phyloP scores from a whole-genome alignment of 176 grass and related monocot genomes.

The Juncus effusus region DNA sequence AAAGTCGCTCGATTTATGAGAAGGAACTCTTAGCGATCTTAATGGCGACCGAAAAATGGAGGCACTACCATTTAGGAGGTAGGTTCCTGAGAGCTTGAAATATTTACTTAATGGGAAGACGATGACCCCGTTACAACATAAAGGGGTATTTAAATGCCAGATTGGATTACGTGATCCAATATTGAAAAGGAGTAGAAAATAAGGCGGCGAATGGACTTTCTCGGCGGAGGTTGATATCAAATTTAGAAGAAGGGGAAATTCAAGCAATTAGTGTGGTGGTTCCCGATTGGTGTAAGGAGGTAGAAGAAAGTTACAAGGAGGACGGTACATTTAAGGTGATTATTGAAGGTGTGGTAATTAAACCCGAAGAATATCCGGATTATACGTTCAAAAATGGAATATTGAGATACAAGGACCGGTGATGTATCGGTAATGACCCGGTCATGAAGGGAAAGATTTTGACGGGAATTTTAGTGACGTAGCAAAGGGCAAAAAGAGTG shows the following conservation, averaged over 20 bases:
- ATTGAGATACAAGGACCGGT: neutral
- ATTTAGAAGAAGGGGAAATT: neutral
- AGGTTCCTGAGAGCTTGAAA: neutral
- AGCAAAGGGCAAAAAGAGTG: neutral
- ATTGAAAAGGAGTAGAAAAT: neutral
- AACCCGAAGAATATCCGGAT: neutral
- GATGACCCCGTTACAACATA: neutral
- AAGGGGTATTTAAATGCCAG: neutral
- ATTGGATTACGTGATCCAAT: neutral
- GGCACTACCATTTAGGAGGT: neutral
- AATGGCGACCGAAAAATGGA: neutral
- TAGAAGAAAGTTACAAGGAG: neutral
- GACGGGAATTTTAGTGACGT: neutral
- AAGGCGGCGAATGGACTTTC: neutral
- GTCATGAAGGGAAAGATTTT: neutral
- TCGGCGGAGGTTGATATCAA: neutral
- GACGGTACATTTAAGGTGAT: neutral
- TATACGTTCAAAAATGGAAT: neutral
- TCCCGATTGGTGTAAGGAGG: neutral
- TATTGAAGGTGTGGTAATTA: neutral
- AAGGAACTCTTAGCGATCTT: conserved; percentile 6
- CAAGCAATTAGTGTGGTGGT: neutral
- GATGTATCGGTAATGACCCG: neutral
- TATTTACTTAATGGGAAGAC: neutral
- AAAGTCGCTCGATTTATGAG: neutral